Base-by-base conservation (phyloP, 192 early-diverging fungal genomes). In the Mortierella alpina region DNA sequence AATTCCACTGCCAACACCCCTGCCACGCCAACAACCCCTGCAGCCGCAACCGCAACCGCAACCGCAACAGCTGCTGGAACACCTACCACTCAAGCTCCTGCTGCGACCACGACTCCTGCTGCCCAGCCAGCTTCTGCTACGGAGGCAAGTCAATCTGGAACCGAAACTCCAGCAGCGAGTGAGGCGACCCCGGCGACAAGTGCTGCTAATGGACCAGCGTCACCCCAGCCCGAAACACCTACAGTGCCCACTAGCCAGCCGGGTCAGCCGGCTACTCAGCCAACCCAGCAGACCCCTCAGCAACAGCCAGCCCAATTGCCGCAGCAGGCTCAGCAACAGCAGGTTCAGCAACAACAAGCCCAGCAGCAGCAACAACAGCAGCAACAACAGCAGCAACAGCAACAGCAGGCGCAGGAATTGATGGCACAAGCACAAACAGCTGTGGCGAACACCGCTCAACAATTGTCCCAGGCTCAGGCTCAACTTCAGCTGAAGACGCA, bases 21-120 rank as follows among this genome's bases (percentile, higher is more conserved):
- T n/a, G 82, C 67, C 0, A 76, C 83, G 0, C 84, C 83, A n/a
- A 80, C 80, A 20, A 68, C 82, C 6, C 51, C 83, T 54, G 78
- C 79, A 6, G 63, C 84, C 20, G 41, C 68, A 11, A 42, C 31
- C 31, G 31, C n/a, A n/a, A n/a, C n/a, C n/a, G 78, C 79, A 6
- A 59, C 84, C 20, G 41, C 68, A 11, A 42, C 31, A 1, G 31
- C 72, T n/a, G 59, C 63, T 13, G 67, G 56, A 9, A 70, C 72
- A 3, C 65, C 83, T 53, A 68, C 74, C 1, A 58, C 73, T 4
- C 70, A 70, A 44, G 15, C 79, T 18, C 47, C 75, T 15, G 53
- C 79, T 11, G 31, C 82, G 15, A 56, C 79, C 20, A 68, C 66
- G 15, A 57, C 81, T 12, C 65, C 74, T 20, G 42, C 66, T 13